Percentiles rank a stretch among this genome's conserved stretches.
These are phyloP conservation scores for Colletotrichum sp. DNA, from an alignment of 2,329 filamentous ascomycete species.

Conservation along the genomic window DNA sequence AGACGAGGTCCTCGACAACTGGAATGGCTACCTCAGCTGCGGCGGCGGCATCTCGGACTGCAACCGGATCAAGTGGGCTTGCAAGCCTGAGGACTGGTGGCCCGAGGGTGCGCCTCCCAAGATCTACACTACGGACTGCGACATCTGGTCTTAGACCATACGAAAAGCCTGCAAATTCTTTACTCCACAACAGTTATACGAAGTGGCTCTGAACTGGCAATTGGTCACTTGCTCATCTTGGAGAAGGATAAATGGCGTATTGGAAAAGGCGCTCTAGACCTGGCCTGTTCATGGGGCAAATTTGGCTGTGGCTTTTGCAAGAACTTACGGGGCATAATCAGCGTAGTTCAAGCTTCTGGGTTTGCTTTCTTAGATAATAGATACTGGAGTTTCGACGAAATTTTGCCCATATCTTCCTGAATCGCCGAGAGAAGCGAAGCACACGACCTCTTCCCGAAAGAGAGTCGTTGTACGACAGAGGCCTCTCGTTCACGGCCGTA, in stretches of 20 bases:
- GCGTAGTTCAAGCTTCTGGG: neutral
- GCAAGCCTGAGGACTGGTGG: slow-evolving; percentile 6
- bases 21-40: slow-evolving; percentile 15
- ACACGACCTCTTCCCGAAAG: neutral
- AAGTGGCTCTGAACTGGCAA: neutral
- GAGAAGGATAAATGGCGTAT: neutral
- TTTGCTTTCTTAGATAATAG: neutral
- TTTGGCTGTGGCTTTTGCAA: neutral
- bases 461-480: neutral
- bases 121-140: neutral
- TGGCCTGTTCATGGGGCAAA: neutral
- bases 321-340: neutral
- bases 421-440: neutral
- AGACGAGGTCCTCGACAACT: slow-evolving; percentile 7
- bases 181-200: neutral
- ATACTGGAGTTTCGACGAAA: neutral
- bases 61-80: neutral
- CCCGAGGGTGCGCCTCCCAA: neutral
- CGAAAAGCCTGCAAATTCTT: neutral
- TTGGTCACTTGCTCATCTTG: neutral
- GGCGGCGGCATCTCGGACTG: neutral
- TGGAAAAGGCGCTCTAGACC: neutral
- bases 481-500: neutral
- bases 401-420: neutral
- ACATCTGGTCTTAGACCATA: neutral